Evolutionary conservation across 2,329 filamentous ascomycete species (phyloP).

Genomic region (Curvularia eragrostidis): DNA sequence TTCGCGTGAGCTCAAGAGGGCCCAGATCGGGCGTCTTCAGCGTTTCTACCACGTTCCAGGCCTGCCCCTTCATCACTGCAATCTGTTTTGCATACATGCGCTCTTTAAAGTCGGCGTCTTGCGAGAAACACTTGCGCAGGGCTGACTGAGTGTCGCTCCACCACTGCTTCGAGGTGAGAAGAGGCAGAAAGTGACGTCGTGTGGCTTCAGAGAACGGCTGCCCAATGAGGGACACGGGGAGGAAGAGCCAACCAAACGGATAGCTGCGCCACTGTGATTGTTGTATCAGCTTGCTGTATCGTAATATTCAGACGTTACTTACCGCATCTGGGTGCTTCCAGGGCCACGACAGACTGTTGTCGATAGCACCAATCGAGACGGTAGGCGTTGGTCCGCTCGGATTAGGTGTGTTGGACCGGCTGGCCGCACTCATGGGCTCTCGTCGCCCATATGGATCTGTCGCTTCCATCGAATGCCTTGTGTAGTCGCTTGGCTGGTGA

Average conservation of each 20-base stretch:
- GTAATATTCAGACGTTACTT: constrained; percentile 39
- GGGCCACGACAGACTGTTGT: constrained; percentile 97
- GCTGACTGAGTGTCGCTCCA: constrained; percentile 94
- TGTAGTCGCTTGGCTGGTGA: constrained; percentile 57
- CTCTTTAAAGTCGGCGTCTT: constrained; percentile 96
- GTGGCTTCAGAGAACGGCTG: constrained; percentile 95
- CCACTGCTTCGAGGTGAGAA: constrained; percentile 94
- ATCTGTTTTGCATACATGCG: constrained; percentile 99
- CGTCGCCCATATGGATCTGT: constrained; percentile 73
- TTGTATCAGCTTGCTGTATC: constrained; percentile 20
- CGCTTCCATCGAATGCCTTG: constrained; percentile 68
- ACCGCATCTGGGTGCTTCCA: constrained; percentile 97
- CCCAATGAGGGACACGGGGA: constrained; percentile 94
- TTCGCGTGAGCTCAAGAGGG: constrained; percentile 87
- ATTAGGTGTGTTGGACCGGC: constrained; percentile 63
- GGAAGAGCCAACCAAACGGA: constrained; percentile 97
- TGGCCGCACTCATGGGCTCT: constrained; percentile 81
- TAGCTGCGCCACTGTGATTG: constrained; percentile 74
- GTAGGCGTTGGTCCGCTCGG: constrained; percentile 60
- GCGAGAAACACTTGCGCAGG: constrained; percentile 83
- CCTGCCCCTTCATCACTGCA: constrained; percentile 98
- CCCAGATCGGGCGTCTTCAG: constrained; percentile 92
- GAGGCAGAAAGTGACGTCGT: constrained; percentile 90
- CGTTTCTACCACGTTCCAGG: constrained; percentile 98
- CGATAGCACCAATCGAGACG: constrained; percentile 88